Percentiles rank a stretch among this genome's conserved stretches.
Evolutionary conservation across 306 rosid species (phyloP).

Genomic region (Quercus berberidifolia): DNA sequence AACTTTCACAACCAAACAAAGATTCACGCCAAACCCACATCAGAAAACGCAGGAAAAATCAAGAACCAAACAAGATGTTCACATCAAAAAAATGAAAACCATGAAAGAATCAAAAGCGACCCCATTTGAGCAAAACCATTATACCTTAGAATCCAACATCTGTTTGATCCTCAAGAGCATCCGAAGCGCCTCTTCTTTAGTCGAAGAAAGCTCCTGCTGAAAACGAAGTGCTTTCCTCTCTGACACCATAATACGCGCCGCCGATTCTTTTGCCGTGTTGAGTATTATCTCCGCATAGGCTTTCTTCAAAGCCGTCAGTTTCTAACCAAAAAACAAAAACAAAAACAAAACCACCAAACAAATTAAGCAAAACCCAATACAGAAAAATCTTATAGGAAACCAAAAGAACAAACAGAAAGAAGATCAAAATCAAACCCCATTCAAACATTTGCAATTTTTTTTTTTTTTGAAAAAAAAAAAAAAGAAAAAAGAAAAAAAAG

Average conservation of each 20-base stretch:
- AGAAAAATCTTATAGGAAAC: background rate
- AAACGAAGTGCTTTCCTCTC: conserved; percentile 58
- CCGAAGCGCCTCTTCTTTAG: conserved; percentile 65
- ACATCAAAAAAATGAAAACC: background rate
- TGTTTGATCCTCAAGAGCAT: conserved; percentile 78
- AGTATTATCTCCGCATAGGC: conserved; percentile 81
- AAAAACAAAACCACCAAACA: conserved; percentile 4
- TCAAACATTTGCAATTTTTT: background rate
- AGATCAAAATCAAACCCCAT: conserved; percentile 17
- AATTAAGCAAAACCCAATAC: conserved; percentile 16
- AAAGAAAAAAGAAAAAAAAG: background rate
- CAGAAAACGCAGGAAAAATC: conserved; percentile 17
- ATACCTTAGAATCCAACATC: conserved; percentile 74
- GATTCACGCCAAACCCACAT: conserved; percentile 25
- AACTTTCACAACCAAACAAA: conserved; percentile 15
- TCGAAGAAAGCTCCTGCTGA: conserved; percentile 51
- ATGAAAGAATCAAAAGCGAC: conserved; percentile 2
- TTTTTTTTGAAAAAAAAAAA: background rate
- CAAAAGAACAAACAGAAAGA: background rate
- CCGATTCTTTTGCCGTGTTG: conserved; percentile 81
- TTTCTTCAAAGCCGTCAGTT: conserved; percentile 78
- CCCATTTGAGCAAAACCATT: conserved; percentile 11
- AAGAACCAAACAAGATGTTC: conserved; percentile 7
- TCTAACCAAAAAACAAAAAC: conserved; percentile 51
- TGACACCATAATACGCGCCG: conserved; percentile 67